These are phyloP conservation scores for Geoglossum cookeanum DNA, from an alignment of 2,329 filamentous ascomycete species.

Conservation along the genomic window DNA sequence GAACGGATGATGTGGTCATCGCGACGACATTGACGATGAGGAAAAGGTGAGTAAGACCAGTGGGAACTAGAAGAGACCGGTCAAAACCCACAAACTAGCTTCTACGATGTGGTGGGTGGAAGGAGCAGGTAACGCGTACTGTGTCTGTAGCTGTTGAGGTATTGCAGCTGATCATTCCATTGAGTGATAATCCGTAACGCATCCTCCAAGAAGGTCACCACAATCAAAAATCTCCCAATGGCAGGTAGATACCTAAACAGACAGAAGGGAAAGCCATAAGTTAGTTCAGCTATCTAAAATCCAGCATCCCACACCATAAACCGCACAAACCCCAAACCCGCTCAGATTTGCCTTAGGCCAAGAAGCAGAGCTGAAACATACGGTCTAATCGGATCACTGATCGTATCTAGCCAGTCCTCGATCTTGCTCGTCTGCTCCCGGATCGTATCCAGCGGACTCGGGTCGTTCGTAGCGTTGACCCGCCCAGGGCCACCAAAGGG, in stretches of 20 bases:
- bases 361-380: conserved; percentile 30
- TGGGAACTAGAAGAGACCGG: conserved; percentile 43
- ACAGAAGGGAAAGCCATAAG: conserved; percentile 12
- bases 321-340: neutral
- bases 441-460: conserved; percentile 70
- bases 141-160: conserved; percentile 78
- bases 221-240: conserved; percentile 91
- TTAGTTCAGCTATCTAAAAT: conserved; percentile 10
- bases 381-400: conserved; percentile 88
- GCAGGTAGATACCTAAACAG: conserved; percentile 60
- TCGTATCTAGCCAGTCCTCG: conserved; percentile 73
- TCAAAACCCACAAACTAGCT: neutral
- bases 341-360: neutral
- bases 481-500: conserved; percentile 45
- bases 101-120: neutral
- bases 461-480: conserved; percentile 43
- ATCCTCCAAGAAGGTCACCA: conserved; percentile 96
- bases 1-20: conserved; percentile 62
- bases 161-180: conserved; percentile 87
- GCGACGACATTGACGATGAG: conserved; percentile 74
- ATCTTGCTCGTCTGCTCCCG: conserved; percentile 95
- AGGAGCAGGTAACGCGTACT: conserved; percentile 40
- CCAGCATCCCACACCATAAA: neutral
- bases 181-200: conserved; percentile 90
- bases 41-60: conserved; percentile 79